Evolutionary conservation across 129 eudicot genomes (phyloP).

Genomic region (Escallonia herrerae): DNA sequence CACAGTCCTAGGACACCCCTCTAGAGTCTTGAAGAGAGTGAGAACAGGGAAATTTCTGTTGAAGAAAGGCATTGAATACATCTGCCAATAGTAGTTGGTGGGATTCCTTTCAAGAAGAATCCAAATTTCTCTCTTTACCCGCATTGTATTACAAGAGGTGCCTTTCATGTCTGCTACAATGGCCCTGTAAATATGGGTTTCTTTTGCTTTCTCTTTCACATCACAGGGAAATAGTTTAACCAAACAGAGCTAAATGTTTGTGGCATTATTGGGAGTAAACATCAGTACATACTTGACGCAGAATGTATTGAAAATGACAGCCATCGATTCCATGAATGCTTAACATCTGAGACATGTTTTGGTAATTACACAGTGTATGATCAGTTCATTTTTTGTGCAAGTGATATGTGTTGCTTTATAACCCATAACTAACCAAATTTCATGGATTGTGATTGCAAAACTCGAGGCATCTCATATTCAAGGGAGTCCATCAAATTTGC

Average conservation of each 20-base stretch:
- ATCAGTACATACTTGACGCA: slow-evolving; percentile 9
- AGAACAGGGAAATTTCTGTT: slow-evolving; percentile 12
- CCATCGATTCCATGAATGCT: slow-evolving; percentile 12
- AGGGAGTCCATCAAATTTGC: no score
- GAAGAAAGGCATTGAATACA: slow-evolving; percentile 26
- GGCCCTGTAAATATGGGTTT: slow-evolving; percentile 27
- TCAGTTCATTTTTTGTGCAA: no score
- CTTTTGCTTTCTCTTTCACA: slow-evolving; percentile 13
- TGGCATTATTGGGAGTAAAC: background rate
- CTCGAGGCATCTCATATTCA: no score
- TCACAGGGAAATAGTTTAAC: slow-evolving; percentile 8
- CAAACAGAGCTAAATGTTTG: background rate
- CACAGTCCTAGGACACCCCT: slow-evolving; percentile 35
- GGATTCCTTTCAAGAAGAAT: slow-evolving; percentile 22
- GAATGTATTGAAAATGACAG: slow-evolving; percentile 36
- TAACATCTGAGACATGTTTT: no score
- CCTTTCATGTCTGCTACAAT: slow-evolving; percentile 32
- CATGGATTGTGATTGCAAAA: no score
- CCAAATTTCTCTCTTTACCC: slow-evolving; percentile 10
- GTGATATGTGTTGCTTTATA: no score
- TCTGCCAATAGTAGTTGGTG: slow-evolving; percentile 26
- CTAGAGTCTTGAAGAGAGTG: slow-evolving; percentile 30
- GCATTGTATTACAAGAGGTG: slow-evolving; percentile 19
- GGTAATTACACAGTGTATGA: no score
- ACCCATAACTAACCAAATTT: no score